A percentile compares a stretch with the other conserved stretches of the same genome.
Conservation (phyloP, 2,329 filamentous ascomycete species). For the Amylocarpus encephaloides region DNA sequence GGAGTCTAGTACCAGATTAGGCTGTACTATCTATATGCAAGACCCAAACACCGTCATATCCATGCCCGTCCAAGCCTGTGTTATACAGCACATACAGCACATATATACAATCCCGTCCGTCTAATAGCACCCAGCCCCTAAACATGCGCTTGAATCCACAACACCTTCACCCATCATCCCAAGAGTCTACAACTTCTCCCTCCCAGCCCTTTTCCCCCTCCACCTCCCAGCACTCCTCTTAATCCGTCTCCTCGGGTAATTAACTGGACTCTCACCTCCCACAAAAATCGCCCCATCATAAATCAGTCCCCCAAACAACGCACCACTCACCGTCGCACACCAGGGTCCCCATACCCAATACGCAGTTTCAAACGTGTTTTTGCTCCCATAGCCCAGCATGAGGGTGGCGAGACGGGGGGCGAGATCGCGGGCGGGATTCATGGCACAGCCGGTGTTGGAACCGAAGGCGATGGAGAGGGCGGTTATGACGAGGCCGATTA, state of each 20-base stretch:
- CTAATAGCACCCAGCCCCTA: too few species aligned
- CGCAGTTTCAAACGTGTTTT: constrained; percentile 35
- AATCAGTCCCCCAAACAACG: constrained; percentile 40
- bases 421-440: constrained; percentile 45
- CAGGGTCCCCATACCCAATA: constrained; percentile 41
- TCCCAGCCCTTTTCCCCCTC: constrained; percentile 25
- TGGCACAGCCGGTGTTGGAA: constrained; percentile 41
- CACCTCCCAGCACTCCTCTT: constrained; percentile 41
- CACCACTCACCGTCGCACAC: constrained; percentile 34
- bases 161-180: too few species aligned
- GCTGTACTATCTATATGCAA: too few species aligned
- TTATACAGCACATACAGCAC: too few species aligned
- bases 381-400: constrained; percentile 38
- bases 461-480: constrained; percentile 36
- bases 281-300: constrained; percentile 47
- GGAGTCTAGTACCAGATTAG: too few species aligned
- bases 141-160: too few species aligned
- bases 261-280: constrained; percentile 44
- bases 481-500: constrained; percentile 40
- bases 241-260: constrained; percentile 40
- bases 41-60: too few species aligned
- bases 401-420: constrained; percentile 41
- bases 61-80: too few species aligned
- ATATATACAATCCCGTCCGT: too few species aligned
- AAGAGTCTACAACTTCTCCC: background rate